These are phyloP conservation scores for Neocallimastix lanati DNA, from an alignment of 192 early-diverging fungal genomes.

Conservation along the genomic window DNA sequence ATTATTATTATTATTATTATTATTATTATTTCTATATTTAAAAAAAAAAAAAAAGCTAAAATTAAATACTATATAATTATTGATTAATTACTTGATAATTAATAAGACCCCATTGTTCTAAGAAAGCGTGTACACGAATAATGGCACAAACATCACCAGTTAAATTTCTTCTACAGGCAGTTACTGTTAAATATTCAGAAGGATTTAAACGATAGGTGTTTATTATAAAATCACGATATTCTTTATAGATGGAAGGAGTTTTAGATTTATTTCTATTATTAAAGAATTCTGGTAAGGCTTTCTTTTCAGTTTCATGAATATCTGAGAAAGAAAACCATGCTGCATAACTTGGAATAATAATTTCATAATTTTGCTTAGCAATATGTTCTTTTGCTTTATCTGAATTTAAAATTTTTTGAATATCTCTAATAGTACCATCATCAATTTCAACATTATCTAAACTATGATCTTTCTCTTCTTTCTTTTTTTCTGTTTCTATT, in stretches of 20 bases:
- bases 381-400: conserved; percentile 4
- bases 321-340: conserved; percentile 74
- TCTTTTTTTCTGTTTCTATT: neutral
- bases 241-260: conserved; percentile 77
- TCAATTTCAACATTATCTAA: conserved; percentile 12
- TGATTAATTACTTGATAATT: conserved; percentile 68
- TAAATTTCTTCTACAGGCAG: conserved; percentile 87
- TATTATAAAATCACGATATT: conserved; percentile 95
- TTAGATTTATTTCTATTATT: conserved; percentile 81
- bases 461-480: conserved; percentile 1
- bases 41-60: conserved; percentile 1
- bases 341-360: conserved; percentile 63
- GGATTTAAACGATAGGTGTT: conserved; percentile 92
- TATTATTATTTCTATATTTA: too few relatives aligned
- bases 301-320: conserved; percentile 75
- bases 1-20: too few relatives aligned
- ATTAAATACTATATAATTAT: too few relatives aligned
- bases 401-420: neutral
- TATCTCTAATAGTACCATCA: neutral
- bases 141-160: conserved; percentile 98
- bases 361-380: conserved; percentile 5
- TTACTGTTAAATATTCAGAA: conserved; percentile 89
- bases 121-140: conserved; percentile 91
- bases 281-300: conserved; percentile 91
- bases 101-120: conserved; percentile 98